Evolutionary conservation across 2,329 filamentous ascomycete genomes (phyloP).

Genomic region (Calonectria multiphialidica): DNA sequence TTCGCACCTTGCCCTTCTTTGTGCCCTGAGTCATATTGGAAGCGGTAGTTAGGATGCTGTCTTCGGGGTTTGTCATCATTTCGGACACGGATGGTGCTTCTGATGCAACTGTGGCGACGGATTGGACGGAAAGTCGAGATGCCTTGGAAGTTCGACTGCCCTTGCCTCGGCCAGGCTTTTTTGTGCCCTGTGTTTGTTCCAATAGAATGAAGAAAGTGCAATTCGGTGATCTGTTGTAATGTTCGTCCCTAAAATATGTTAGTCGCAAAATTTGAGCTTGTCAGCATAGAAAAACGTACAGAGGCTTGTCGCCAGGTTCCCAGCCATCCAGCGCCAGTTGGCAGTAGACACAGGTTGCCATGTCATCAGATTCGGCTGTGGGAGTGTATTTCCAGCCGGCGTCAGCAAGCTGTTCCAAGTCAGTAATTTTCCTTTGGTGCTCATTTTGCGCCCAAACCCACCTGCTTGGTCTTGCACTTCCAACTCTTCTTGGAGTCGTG

Average conservation of each 20-base stretch:
- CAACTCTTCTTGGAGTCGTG: constrained; percentile 90
- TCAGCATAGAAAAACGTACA: constrained; percentile 64
- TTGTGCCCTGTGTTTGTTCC: constrained; percentile 65
- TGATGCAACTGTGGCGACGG: constrained; percentile 62
- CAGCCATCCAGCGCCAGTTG: constrained; percentile 91
- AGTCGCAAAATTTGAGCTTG: constrained; percentile 38
- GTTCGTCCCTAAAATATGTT: constrained; percentile 76
- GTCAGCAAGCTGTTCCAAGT: constrained; percentile 76
- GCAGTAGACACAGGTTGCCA: constrained; percentile 93
- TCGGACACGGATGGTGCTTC: constrained; percentile 64
- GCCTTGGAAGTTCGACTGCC: constrained; percentile 73
- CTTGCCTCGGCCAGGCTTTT: constrained; percentile 68
- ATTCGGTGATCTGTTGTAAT: constrained; percentile 80
- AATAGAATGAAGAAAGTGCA: constrained; percentile 87
- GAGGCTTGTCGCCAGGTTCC: constrained; percentile 92
- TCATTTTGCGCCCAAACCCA: constrained; percentile 50
- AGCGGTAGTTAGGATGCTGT: constrained; percentile 69
- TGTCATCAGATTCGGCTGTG: constrained; percentile 84
- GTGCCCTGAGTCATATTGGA: constrained; percentile 70
- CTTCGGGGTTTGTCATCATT: constrained; percentile 63
- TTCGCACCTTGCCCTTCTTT: constrained; percentile 71
- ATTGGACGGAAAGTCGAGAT: constrained; percentile 74
- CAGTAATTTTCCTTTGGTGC: neutral
- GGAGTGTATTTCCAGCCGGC: constrained; percentile 97
- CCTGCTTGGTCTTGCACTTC: constrained; percentile 91